A percentile compares a stretch with the other conserved stretches of the same genome.
phyloP scores from a whole-genome alignment of 2,329 filamentous ascomycete genomes.

The Arachnopeziza araneosa region DNA sequence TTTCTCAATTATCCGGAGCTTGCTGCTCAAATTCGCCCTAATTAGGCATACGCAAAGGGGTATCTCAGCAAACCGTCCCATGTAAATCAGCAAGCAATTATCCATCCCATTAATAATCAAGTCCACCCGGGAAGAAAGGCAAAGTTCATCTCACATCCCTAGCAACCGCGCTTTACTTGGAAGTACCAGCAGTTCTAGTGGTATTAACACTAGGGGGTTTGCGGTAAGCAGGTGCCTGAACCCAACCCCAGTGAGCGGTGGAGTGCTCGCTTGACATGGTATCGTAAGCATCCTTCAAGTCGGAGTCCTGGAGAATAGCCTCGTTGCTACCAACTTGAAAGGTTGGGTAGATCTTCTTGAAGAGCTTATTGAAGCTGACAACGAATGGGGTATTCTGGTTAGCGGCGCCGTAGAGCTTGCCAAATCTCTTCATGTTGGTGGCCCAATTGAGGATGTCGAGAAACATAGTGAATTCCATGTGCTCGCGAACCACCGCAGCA shows the following conservation, averaged over 20 bases:
- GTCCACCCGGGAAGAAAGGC: not conserved
- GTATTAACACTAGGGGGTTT: no score
- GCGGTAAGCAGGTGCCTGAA: no score
- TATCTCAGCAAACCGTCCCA: not conserved
- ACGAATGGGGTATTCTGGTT: not conserved
- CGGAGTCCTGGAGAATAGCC: not conserved
- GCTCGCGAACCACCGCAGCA: slow-evolving; percentile 2
- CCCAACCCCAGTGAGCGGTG: not conserved
- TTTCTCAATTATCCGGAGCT: no score
- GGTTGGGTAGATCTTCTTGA: not conserved
- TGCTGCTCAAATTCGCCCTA: no score
- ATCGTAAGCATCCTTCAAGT: not conserved
- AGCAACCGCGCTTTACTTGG: not conserved
- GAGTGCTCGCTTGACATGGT: not conserved
- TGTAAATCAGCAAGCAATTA: not conserved
- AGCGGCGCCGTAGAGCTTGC: not conserved
- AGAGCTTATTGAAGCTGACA: not conserved
- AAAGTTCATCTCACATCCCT: not conserved
- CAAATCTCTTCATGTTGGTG: slow-evolving; percentile 3
- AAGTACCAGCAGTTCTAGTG: not conserved
- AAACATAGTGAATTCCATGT: slow-evolving; percentile 9
- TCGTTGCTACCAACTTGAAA: not conserved
- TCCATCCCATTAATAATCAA: not conserved
- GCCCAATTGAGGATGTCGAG: slow-evolving; percentile 5
- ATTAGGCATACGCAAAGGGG: not conserved